phyloP scores from a whole-genome alignment of 345 rosid species.

The Cardiospermum halicacabum region DNA sequence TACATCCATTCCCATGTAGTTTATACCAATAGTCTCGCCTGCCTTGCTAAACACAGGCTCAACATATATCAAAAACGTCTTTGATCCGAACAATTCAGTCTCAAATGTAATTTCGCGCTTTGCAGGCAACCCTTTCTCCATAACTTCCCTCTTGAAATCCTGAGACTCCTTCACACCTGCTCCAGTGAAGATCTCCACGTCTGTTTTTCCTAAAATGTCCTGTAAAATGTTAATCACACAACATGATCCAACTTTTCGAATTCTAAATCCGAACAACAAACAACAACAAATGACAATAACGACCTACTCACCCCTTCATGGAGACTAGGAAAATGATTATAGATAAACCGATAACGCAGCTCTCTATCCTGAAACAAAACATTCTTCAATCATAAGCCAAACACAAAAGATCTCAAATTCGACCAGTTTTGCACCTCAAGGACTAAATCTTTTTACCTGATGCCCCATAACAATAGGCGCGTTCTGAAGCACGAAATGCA shows the following conservation, averaged over 20 bases:
- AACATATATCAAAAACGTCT: conserved; percentile 83
- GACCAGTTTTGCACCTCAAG: background rate
- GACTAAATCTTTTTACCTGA: conserved; percentile 80
- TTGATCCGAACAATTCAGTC: conserved; percentile 75
- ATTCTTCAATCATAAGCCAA: background rate
- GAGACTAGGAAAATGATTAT: conserved; percentile 81
- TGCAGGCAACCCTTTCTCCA: conserved; percentile 83
- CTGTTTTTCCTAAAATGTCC: conserved; percentile 92
- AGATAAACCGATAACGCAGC: conserved; percentile 80
- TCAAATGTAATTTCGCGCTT: conserved; percentile 91
- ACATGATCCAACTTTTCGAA: background rate
- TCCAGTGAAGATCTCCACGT: conserved; percentile 81
- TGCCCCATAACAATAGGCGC: conserved; percentile 95
- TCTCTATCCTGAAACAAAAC: conserved; percentile 71
- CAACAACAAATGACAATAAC: conserved; percentile 17
- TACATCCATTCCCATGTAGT: conserved; percentile 97
- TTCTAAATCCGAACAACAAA: conserved; percentile 12
- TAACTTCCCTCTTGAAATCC: conserved; percentile 88
- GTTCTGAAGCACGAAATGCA: conserved; percentile 88
- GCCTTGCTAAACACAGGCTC: conserved; percentile 90
- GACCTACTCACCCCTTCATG: conserved; percentile 63
- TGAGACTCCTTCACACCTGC: conserved; percentile 91
- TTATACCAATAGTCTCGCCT: conserved; percentile 81
- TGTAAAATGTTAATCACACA: conserved; percentile 24
- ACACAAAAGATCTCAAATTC: background rate